Conservation (phyloP, 163 green algal species). For the Coccomyxa subellipsoidea region DNA sequence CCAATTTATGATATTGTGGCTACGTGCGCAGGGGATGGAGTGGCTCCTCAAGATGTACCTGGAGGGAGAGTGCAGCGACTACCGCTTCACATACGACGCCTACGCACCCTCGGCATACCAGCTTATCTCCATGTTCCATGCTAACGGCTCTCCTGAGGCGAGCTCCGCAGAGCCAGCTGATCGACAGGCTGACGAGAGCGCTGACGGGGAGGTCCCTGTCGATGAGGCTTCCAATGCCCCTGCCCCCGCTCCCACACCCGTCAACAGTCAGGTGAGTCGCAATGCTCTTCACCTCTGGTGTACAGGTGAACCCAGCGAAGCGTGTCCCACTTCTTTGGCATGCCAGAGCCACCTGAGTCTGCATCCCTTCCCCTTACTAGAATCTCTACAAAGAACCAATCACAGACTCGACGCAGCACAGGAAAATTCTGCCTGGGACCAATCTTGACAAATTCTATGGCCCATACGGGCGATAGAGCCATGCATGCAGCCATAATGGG, state of each 20-base stretch:
- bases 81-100: slow-evolving; percentile 46
- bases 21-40: slow-evolving; percentile 43
- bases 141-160: background rate
- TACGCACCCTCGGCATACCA: slow-evolving; percentile 12
- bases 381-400: too few species aligned
- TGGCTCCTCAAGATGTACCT: slow-evolving; percentile 79
- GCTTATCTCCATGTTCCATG: slow-evolving; percentile 15
- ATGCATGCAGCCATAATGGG: too few species aligned
- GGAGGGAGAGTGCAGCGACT: slow-evolving; percentile 55
- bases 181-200: too few species aligned
- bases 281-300: background rate
- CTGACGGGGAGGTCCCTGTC: too few species aligned
- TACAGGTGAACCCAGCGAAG: too few species aligned
- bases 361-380: too few species aligned
- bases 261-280: background rate
- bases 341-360: too few species aligned
- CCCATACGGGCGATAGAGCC: too few species aligned
- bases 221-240: background rate
- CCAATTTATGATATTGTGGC: background rate
- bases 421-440: too few species aligned
- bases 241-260: background rate
- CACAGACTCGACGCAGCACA: too few species aligned
- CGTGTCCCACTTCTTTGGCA: too few species aligned
- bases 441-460: too few species aligned
- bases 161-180: background rate